Base-by-base conservation (phyloP, 2,329 filamentous ascomycete genomes). In the Fusarium udum region DNA sequence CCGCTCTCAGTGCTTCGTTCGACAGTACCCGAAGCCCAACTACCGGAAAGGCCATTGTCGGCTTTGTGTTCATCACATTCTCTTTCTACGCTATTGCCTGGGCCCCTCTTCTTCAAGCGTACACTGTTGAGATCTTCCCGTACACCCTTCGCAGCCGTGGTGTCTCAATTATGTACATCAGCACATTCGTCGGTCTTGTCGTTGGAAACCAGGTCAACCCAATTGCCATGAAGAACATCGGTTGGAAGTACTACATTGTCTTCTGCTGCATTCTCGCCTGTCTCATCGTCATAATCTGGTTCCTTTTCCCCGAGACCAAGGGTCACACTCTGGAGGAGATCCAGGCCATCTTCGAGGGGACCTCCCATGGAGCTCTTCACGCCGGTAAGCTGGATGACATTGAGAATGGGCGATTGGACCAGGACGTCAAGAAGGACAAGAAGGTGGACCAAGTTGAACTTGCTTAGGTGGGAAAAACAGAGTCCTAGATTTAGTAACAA, bases 201-300 rank as follows among this genome's bases (percentile, higher is more conserved):
- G 80, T 85, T 48, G 83, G 82, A 26, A 82, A 83, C 64, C 82
- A 83, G 48, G 80, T 83, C 51, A 84, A 84, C 55, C 84, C 84
- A 0, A 81, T 85, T 10, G 83, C 81, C 0, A 79, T 85, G 58
- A 68, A 77, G 3, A 77, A 68, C 1, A 80, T 85, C 16, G 75
- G 69, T 0, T 85, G 83, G 82, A 82, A 78, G 53, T 85, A 84
- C 64, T 85, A 83, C 51, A 79, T 82, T 43, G 78, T 85, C 15
- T 85, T 82, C 57, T 78, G 80, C 63, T 80, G 79, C 14, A 81
- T 82, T 42, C 46, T 84, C 24, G 73, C 72, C 3, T 62, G 79
- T 7, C 75, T 82, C 16, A 58, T 84, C 5, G 61, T 74, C 1
- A 40, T 82, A 22, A 78, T 84, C 24, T 85, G 80, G 71, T 82